Conservation (phyloP, 2,329 filamentous ascomycete genomes). For the Colletotrichum sp. region DNA sequence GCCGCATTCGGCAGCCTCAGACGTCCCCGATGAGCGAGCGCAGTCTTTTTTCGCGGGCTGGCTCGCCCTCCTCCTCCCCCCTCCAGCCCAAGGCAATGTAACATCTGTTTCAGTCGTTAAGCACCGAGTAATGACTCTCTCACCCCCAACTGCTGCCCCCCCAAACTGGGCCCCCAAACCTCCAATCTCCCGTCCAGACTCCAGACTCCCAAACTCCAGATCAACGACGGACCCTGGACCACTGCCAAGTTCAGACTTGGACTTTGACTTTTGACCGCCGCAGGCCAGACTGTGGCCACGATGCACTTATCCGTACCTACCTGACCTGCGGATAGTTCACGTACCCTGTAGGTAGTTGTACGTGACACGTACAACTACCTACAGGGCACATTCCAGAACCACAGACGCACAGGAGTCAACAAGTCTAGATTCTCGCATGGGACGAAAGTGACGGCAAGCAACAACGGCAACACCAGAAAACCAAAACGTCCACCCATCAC, state of each 20-base stretch:
- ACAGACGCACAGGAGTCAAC: not conserved
- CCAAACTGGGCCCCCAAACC: not conserved
- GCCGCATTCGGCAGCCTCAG: constrained; percentile 17
- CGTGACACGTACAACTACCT: not conserved
- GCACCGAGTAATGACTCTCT: constrained; percentile 11
- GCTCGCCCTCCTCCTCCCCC: not conserved
- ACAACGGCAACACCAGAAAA: not conserved
- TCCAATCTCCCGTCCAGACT: not conserved
- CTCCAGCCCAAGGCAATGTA: not conserved
- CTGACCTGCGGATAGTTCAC: not conserved
- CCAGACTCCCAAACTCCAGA: not conserved
- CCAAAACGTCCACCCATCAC: not conserved
- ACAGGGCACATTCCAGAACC: not conserved
- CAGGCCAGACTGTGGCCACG: not conserved
- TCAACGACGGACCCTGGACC: not conserved
- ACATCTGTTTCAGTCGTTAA: constrained; percentile 13
- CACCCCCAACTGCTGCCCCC: not conserved
- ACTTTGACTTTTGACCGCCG: not conserved
- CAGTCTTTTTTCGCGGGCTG: not conserved
- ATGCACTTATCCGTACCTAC: not conserved
- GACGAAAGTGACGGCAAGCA: not conserved
- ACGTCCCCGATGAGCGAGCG: not conserved
- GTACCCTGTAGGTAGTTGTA: not conserved
- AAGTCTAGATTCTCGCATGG: not conserved
- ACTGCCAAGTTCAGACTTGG: not conserved